phyloP scores from a whole-genome alignment of 2,329 filamentous ascomycete species.

The Diplodia intermedia region DNA sequence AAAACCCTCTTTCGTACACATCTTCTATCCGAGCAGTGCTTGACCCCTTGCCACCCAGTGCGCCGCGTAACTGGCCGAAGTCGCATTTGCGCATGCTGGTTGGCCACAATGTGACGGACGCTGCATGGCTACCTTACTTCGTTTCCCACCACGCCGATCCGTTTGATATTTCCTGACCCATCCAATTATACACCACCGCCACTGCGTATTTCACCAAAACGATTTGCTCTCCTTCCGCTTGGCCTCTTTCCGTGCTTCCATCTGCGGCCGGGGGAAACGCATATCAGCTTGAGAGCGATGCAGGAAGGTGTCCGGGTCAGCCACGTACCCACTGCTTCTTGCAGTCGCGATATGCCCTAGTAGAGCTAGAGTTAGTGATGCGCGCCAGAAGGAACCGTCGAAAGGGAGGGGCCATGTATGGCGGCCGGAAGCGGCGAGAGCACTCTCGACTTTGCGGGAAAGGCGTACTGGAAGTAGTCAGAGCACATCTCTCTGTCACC shows the following conservation, averaged over 20 bases:
- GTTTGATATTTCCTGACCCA: slow-evolving; percentile 10
- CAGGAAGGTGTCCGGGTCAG: background rate
- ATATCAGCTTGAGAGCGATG: slow-evolving; percentile 12
- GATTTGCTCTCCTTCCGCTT: slow-evolving; percentile 40
- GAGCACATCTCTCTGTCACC: slow-evolving; percentile 88
- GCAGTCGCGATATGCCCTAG: slow-evolving; percentile 88
- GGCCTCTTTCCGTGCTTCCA: slow-evolving; percentile 55
- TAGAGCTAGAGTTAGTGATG: background rate
- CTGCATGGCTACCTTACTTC: background rate
- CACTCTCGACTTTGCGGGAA: slow-evolving; percentile 16
- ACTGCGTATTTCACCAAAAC: slow-evolving; percentile 13
- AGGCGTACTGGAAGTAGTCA: slow-evolving; percentile 92
- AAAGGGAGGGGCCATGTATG: background rate
- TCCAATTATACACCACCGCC: slow-evolving; percentile 17
- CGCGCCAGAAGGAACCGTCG: background rate
- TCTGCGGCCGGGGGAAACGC: slow-evolving; percentile 40
- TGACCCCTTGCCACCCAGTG: background rate
- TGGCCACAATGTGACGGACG: slow-evolving; percentile 4
- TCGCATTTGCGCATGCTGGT: background rate
- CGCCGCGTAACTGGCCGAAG: background rate
- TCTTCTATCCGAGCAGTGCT: background rate
- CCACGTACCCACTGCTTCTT: slow-evolving; percentile 88
- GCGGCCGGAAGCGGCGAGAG: slow-evolving; percentile 7
- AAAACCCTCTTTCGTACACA: no score
- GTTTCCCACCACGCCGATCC: background rate